Conservation (phyloP, 1,139 yeast species). For the Magnusiomyces tetraspermus region DNA sequence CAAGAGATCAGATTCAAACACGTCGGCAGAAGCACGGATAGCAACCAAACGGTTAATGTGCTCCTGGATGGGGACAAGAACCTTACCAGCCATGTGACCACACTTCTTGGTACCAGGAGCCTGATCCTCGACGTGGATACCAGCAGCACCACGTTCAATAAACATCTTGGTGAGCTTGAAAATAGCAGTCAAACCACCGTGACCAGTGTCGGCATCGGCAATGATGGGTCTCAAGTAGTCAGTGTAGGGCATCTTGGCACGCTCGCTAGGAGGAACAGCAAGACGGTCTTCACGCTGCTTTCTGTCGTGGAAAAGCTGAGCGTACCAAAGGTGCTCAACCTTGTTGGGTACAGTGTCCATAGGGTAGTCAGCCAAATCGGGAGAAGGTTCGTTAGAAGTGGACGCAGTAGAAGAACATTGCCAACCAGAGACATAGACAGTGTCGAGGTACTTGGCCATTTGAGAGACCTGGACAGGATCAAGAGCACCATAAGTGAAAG, state of each 20-base stretch:
- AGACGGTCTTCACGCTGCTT: constrained; percentile 87
- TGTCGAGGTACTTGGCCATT: constrained; percentile 91
- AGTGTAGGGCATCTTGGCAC: constrained; percentile 48
- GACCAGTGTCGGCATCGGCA: constrained; percentile 98
- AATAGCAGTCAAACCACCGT: constrained; percentile 95
- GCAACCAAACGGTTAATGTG: constrained; percentile 91
- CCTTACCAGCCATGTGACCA: constrained; percentile 98
- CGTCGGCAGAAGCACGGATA: constrained; percentile 92
- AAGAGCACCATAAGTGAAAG: constrained; percentile 91
- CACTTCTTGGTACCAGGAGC: constrained; percentile 98
- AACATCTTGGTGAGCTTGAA: constrained; percentile 92
- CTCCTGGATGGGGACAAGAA: constrained; percentile 93
- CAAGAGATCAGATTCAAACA: constrained; percentile 75
- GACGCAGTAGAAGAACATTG: constrained; percentile 97
- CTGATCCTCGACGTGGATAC: constrained; percentile 97
- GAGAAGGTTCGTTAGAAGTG: constrained; percentile 93
- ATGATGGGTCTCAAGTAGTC: constrained; percentile 91
- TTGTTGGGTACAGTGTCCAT: constrained; percentile 98
- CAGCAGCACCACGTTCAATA: constrained; percentile 98
- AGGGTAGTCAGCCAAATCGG: constrained; percentile 97
- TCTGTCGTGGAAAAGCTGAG: constrained; percentile 94
- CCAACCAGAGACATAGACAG: constrained; percentile 95
- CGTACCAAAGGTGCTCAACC: constrained; percentile 94
- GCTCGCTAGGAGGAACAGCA: constrained; percentile 47
- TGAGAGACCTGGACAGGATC: constrained; percentile 95